Evolutionary conservation across 805 yeast species (phyloP), one percentile per base, ranked within the genome.

Genomic region (Candida jianshihensis): DNA sequence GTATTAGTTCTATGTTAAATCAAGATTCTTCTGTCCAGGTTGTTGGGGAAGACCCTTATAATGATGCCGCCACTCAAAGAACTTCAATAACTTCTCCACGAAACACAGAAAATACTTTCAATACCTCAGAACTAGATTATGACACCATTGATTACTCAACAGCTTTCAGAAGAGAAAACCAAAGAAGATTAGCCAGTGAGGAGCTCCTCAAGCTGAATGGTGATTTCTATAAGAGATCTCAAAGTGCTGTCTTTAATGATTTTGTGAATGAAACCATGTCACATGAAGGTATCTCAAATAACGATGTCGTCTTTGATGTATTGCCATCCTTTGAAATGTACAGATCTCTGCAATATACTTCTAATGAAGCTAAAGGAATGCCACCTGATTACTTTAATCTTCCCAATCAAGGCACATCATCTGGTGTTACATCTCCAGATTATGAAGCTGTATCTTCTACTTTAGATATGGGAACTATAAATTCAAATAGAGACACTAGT

Each of bases 241-340:
- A 31, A 16, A 26, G 24, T 8, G n/a, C n/a, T n/a, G 44, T 42
- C n/a, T 37, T 36, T 10, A 35, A 22, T 5, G 47, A 45, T 9
- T 43, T 41, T 27, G 34, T 46, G 18, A 6, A 19, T 9, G 43
- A 36, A 6, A 20, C 26, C 3, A 15, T 28, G 14, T 13, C 24
- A 6, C 34, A 26, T 3, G 37, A 37, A 5, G 33, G 25, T 12
- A 30, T 35, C 18, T 31, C 31, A 10, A 36, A 35, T 19, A 40
- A 44, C 7, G 46, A 40, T 9, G 30, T 43, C 6, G 39, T 59
- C 11, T 61, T 75, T 34, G 85, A 79, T 46, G 71, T 79, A 3
- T 53, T 80, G 25, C 88, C 86, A 0, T 76, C 85, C 0, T 80
- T 78, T 48, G 82, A 78, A 42, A 74, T 80, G 78, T 78, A 75